Percentiles rank a stretch among this genome's conserved stretches.
These are phyloP conservation scores for Suhomyces kilbournensis DNA, from an alignment of 805 yeast genomes.

Conservation along the genomic window DNA sequence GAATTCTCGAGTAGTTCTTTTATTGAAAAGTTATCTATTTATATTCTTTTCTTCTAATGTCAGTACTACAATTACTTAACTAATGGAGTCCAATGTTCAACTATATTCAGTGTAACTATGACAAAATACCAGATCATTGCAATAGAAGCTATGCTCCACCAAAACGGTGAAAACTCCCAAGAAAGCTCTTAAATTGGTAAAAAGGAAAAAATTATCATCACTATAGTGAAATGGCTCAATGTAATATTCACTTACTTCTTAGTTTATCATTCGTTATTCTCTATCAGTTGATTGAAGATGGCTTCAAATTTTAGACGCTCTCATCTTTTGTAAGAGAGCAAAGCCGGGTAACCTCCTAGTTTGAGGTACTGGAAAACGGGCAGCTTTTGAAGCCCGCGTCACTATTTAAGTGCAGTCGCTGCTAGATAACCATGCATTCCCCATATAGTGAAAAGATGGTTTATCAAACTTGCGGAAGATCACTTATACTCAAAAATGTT, in stretches of 20 bases:
- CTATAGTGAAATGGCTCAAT: slow-evolving; percentile 2
- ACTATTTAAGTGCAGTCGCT: background rate
- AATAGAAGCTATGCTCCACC: slow-evolving; percentile 43
- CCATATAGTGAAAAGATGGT: background rate
- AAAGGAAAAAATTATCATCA: slow-evolving; percentile 36
- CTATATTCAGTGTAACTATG: slow-evolving; percentile 83
- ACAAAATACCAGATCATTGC: slow-evolving; percentile 70
- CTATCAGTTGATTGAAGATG: background rate
- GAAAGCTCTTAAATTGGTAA: slow-evolving; percentile 39
- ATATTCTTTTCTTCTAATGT: background rate
- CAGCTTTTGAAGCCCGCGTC: background rate
- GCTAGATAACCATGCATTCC: background rate
- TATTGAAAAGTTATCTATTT: background rate
- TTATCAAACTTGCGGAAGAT: background rate
- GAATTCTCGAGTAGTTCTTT: background rate
- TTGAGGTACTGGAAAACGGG: background rate
- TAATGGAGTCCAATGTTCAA: background rate
- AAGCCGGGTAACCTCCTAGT: slow-evolving; percentile 1
- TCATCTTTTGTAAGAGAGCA: background rate
- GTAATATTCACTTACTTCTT: background rate
- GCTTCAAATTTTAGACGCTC: background rate
- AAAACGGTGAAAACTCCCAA: slow-evolving; percentile 47
- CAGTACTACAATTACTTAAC: background rate
- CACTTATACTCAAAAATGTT: too few species aligned
- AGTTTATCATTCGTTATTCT: background rate